These are phyloP conservation scores for Edaphochlamys debaryana DNA, from an alignment of 139 green algal species.

Conservation along the genomic window DNA sequence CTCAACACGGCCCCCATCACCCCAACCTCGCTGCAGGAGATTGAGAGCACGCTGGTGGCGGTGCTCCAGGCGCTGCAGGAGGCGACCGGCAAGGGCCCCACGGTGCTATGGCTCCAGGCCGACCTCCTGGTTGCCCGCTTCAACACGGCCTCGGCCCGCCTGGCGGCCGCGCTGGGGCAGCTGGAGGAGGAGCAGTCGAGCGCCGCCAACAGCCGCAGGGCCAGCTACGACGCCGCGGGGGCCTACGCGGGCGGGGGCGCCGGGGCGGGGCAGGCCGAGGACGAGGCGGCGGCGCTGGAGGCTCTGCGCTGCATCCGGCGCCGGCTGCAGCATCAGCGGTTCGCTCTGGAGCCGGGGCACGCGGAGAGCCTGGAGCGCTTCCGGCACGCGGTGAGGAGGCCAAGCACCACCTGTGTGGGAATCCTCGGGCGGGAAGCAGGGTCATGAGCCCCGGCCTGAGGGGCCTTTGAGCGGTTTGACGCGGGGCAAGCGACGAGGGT, in stretches of 20 bases:
- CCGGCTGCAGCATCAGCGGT: neutral
- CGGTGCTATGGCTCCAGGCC: constrained; percentile 7
- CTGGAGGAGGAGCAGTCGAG: neutral
- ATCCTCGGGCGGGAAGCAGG: too few relatives aligned
- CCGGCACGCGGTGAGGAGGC: neutral
- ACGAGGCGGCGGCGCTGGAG: too few relatives aligned
- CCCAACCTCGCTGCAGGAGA: neutral
- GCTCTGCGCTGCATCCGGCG: too few relatives aligned
- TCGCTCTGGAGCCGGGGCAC: constrained; percentile 7
- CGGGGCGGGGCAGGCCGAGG: too few relatives aligned
- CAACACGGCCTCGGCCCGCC: neutral
- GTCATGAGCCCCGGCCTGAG: too few relatives aligned
- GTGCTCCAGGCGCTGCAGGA: neutral
- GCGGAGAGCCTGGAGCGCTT: neutral
- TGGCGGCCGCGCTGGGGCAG: neutral
- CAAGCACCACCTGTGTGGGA: too few relatives aligned
- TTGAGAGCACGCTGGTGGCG: neutral
- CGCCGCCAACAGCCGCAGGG: neutral
- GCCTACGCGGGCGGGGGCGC: too few relatives aligned
- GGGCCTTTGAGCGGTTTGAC: too few relatives aligned
- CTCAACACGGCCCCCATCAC: too few relatives aligned
- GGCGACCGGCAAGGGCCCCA: neutral
- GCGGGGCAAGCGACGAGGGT: too few relatives aligned
- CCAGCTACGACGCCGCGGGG: neutral
- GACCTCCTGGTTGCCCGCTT: constrained; percentile 14